phyloP scores from a whole-genome alignment of 2,329 filamentous ascomycete species.

The Monilinia aucupariae region DNA sequence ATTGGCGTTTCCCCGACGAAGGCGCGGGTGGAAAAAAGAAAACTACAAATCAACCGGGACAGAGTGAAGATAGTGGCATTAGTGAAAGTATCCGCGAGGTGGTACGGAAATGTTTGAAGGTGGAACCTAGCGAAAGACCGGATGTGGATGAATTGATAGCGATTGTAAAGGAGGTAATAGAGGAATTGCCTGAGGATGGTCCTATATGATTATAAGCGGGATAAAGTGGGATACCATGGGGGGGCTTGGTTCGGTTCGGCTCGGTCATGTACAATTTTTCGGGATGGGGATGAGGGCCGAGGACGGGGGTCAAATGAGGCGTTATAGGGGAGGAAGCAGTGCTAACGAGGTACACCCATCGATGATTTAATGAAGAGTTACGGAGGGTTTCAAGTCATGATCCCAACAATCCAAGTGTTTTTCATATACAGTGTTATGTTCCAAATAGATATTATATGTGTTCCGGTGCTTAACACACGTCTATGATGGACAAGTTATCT shows the following conservation, averaged over 20 bases:
- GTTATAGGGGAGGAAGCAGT: neutral
- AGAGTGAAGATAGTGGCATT: constrained; percentile 47
- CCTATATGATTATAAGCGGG: constrained; percentile 17
- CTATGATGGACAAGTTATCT: neutral
- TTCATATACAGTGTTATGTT: neutral
- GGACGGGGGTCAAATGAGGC: neutral
- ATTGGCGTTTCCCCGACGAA: constrained; percentile 96
- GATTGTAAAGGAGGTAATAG: constrained; percentile 70
- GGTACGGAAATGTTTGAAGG: constrained; percentile 76
- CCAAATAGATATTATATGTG: neutral
- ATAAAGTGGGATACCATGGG: neutral
- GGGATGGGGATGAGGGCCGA: neutral
- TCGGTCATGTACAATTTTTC: neutral
- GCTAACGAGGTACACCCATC: neutral
- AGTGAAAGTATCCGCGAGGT: constrained; percentile 81
- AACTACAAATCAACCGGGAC: constrained; percentile 33
- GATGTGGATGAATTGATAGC: constrained; percentile 78
- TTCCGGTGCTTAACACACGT: neutral
- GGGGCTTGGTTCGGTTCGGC: neutral
- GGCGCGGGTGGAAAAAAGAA: constrained; percentile 50
- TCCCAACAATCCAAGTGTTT: neutral
- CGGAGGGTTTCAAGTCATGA: neutral
- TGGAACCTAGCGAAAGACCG: constrained; percentile 83
- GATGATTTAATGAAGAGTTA: neutral
- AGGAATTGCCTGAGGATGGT: constrained; percentile 58